Evolutionary conservation across 805 yeast species (phyloP).

Genomic region (Teunomyces cretensis): DNA sequence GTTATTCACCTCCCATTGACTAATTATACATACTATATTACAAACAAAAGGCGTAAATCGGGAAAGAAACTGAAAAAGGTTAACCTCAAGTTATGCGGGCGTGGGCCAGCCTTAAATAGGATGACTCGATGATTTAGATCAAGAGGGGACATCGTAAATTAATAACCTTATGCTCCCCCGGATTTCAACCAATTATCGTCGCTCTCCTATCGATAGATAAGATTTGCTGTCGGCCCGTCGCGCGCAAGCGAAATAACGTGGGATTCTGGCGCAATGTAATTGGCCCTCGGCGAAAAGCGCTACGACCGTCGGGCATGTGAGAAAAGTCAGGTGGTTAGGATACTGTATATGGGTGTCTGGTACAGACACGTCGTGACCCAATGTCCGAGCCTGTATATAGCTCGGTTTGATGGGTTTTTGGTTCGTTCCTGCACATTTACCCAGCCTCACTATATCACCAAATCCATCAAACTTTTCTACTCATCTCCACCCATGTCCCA

Average conservation of each 20-base stretch:
- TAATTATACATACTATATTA: no score
- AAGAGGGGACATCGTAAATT: neutral
- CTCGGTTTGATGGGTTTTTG: neutral
- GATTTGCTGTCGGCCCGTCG: neutral
- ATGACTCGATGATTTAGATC: neutral
- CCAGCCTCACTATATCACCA: neutral
- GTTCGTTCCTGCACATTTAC: neutral
- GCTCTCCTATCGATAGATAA: constrained; percentile 1
- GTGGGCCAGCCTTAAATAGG: no score
- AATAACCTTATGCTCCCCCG: neutral
- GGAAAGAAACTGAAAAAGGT: no score
- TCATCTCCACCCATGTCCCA: neutral
- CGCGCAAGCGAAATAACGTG: neutral
- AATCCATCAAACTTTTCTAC: neutral
- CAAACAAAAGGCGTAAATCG: no score
- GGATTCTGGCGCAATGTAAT: neutral
- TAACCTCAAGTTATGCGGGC: no score
- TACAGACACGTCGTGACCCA: no score
- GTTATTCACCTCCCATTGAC: no score
- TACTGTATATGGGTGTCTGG: no score
- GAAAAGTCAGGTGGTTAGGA: neutral
- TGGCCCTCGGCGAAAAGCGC: neutral
- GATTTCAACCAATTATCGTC: constrained; percentile 3
- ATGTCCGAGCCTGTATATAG: no score
- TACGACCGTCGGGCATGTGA: neutral